Base-by-base conservation (phyloP, 176 grass and related monocot genomes). In the Oropetium thomaeum region DNA sequence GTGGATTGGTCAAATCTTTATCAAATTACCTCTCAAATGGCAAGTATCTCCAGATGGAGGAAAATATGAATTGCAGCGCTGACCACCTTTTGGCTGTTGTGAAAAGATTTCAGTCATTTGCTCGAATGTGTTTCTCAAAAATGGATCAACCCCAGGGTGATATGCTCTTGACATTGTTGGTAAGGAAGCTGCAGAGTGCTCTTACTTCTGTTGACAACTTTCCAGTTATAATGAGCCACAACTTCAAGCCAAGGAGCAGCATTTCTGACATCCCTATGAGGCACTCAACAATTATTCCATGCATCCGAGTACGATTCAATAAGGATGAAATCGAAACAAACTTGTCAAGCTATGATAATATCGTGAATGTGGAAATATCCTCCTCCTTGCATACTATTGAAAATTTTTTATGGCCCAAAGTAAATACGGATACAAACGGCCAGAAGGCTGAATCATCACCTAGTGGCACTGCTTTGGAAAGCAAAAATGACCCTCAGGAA, bases 121-220 rank as follows among this genome's bases (percentile, higher is more conserved):
- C 96, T 75, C 44, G 44, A 10, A 74, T 95, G 71, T 95, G 68
- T 66, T 85, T 92, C 51, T 84, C 80, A 71, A 88, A 80, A 67
- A 80, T 85, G 81, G 69, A 59, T 57, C 78, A 93, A 77, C 73
- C 67, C 42, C 74, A 76, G 57, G 82, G 87, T 59, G 84, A 92
- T 70, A 90, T 71, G 62, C 75, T 95, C 62, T 82, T 99, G 69
- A 83, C 82, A 69, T 75, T 90, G 38, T 86, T 99, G 73, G 84
- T 95, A 70, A 81, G 76, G 59, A 99, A 99, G 77, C 82, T 99
- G 17, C 96, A 95, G 84, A 86, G 82, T 79, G 96, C 89, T 74
- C 93, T 99, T 76, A 95, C 89, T 79, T 99, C 96, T 79, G 87
- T 95, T 81, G 96, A 99, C 76, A 92, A 85, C 64, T 99, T 99